Conservation (phyloP, 2,329 filamentous ascomycete genomes). For the Sporothrix inflata region DNA sequence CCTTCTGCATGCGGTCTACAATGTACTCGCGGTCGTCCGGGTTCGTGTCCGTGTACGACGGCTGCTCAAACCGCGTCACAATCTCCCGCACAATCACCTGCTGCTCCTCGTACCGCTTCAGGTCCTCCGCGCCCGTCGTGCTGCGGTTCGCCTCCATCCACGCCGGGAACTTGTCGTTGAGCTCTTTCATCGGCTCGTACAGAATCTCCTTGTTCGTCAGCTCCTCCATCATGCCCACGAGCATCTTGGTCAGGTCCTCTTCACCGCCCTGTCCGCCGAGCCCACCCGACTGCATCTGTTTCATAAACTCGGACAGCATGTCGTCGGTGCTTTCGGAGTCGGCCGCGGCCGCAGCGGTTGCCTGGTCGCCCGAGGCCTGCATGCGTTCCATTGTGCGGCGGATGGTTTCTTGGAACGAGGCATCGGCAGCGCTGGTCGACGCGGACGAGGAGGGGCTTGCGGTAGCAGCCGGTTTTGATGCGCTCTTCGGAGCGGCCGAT, state of each 20-base stretch:
- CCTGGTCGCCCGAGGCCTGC: slow-evolving; percentile 84
- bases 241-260: slow-evolving; percentile 90
- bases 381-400: slow-evolving; percentile 94
- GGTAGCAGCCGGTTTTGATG: slow-evolving; percentile 40
- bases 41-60: slow-evolving; percentile 80
- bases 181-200: slow-evolving; percentile 98
- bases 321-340: slow-evolving; percentile 65
- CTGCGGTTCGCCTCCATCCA: slow-evolving; percentile 82
- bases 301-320: slow-evolving; percentile 88
- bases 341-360: slow-evolving; percentile 75
- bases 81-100: slow-evolving; percentile 81
- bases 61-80: slow-evolving; percentile 82
- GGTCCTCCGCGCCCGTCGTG: slow-evolving; percentile 69
- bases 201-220: slow-evolving; percentile 97
- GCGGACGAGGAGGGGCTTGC: slow-evolving; percentile 36
- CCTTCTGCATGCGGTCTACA: slow-evolving; percentile 97
- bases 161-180: slow-evolving; percentile 86
- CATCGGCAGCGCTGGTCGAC: slow-evolving; percentile 43
- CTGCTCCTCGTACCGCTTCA: slow-evolving; percentile 81
- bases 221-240: slow-evolving; percentile 98
- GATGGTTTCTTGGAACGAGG: slow-evolving; percentile 89
- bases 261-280: slow-evolving; percentile 64
- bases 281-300: slow-evolving; percentile 72
- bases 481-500: slow-evolving; percentile 37
- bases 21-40: slow-evolving; percentile 84